phyloP scores from a whole-genome alignment of 1,139 yeast species.

The Yamadazyma oceani region DNA sequence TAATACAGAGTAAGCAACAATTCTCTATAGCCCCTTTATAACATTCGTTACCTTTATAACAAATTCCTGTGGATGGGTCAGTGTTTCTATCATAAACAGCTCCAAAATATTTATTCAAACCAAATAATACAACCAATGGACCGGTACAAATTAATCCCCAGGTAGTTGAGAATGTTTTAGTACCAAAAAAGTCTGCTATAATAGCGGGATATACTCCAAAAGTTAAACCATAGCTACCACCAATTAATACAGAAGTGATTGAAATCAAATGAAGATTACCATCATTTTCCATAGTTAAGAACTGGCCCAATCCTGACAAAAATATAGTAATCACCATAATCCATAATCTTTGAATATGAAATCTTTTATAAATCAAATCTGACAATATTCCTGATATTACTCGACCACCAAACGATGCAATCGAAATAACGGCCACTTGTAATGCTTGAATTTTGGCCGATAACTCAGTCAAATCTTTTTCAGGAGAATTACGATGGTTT shows the following conservation, averaged over 20 bases:
- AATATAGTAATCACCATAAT: constrained; percentile 32
- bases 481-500: constrained; percentile 19
- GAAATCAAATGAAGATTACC: constrained; percentile 28
- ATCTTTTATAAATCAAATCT: constrained; percentile 35
- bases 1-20: constrained; percentile 27
- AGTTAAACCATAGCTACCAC: constrained; percentile 41
- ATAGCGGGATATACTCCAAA: constrained; percentile 50
- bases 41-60: constrained; percentile 39
- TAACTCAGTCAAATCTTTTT: constrained; percentile 5
- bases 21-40: constrained; percentile 35
- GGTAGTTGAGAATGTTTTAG: constrained; percentile 40
- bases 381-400: constrained; percentile 39
- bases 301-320: constrained; percentile 31
- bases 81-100: constrained; percentile 36
- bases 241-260: constrained; percentile 34
- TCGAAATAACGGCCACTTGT: constrained; percentile 44
- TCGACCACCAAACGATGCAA: constrained; percentile 43
- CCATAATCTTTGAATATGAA: constrained; percentile 42
- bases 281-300: constrained; percentile 28
- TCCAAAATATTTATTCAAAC: constrained; percentile 43
- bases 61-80: constrained; percentile 32
- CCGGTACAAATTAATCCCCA: constrained; percentile 51
- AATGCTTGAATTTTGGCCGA: constrained; percentile 41
- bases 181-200: constrained; percentile 46
- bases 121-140: constrained; percentile 34